Conservation (phyloP, 805 yeast genomes). For the Lipomyces orientalis region DNA sequence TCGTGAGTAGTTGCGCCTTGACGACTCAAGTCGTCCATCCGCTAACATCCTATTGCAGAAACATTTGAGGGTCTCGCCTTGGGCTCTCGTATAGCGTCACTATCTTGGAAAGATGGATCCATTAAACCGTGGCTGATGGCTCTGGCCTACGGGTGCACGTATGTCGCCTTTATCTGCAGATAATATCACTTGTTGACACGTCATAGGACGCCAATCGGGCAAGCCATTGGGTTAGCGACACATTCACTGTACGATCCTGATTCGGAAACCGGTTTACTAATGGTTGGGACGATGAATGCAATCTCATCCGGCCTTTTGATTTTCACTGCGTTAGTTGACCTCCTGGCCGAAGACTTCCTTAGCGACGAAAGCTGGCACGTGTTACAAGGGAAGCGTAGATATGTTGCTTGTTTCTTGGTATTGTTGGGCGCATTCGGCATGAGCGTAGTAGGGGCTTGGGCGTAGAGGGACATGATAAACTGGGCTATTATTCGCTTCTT, state of each 20-base stretch:
- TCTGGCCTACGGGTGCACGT: background rate
- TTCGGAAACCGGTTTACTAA: background rate
- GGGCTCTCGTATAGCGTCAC: background rate
- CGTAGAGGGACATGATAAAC: background rate
- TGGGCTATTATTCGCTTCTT: too few species aligned
- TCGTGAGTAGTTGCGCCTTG: background rate
- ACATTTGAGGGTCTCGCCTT: background rate
- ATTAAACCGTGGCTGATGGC: background rate
- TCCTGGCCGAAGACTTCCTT: constrained; percentile 3
- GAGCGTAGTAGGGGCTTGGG: constrained; percentile 6
- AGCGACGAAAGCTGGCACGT: background rate
- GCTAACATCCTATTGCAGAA: background rate
- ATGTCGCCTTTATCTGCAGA: constrained; percentile 62
- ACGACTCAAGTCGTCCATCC: background rate
- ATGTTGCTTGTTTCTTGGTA: background rate
- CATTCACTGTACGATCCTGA: background rate
- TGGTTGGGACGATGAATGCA: constrained; percentile 8
- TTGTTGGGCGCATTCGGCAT: constrained; percentile 5
- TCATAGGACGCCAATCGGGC: constrained; percentile 1
- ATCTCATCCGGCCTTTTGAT: constrained; percentile 1
- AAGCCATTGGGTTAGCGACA: constrained; percentile 2
- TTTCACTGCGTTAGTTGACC: background rate
- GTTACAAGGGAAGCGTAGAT: background rate
- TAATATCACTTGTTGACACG: constrained; percentile 59
- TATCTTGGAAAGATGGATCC: background rate